Evolutionary conservation across 495 filamentous ascomycete species (phyloP), one percentile per base, ranked within the genome.

Genomic region (Cercophora newfieldiana): DNA sequence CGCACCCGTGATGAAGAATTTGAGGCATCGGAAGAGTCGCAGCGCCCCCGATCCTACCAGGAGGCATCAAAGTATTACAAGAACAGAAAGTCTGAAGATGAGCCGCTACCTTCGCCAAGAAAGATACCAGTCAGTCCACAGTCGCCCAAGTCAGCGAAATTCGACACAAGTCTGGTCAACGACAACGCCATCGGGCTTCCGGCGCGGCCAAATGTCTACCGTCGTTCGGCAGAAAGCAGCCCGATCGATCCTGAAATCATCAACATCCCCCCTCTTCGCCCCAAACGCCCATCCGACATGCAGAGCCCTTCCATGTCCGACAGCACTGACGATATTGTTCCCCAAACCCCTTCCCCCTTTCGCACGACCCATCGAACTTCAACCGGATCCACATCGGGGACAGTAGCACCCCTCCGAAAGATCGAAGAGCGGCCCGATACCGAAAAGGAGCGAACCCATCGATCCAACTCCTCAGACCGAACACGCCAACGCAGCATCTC

Each of bases 161-260:
- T 26, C 22, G 54, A 30, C 24, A 3, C 26, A 1, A 26, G 10
- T 8, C 1, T 57, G 1, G 6, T 18, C 4, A 18, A 26, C 10
- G 54, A 57, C 54, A 26, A n/a, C 7, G 21, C 16, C 2, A n/a
- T 57, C 54, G 54, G 54, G 14, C 54, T 57, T n/a, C 54, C 54
- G 1, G 54, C 54, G 1, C 54, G 54, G 7, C 54, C 54, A 2
- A 26, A 57, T n/a, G 26, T 57, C 22, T 28, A 57, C 25, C 54
- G 54, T 7, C 25, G 54, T 28, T 28, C 54, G 18, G 12, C 54
- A n/a, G 24, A 26, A 24, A 26, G 6, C 19, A 30, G 54, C 54
- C 22, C 29, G 26, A 30, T 6, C 25, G 26, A 30, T 12, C 10
- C 10, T 53, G 22, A 28, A n/a, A 10, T 7, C 16, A 30, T 3